A percentile compares a stretch with the other conserved stretches of the same genome.
These are phyloP conservation scores for Nicotiana obtusifolia DNA, from an alignment of 257 asterid species.

Conservation along the genomic window DNA sequence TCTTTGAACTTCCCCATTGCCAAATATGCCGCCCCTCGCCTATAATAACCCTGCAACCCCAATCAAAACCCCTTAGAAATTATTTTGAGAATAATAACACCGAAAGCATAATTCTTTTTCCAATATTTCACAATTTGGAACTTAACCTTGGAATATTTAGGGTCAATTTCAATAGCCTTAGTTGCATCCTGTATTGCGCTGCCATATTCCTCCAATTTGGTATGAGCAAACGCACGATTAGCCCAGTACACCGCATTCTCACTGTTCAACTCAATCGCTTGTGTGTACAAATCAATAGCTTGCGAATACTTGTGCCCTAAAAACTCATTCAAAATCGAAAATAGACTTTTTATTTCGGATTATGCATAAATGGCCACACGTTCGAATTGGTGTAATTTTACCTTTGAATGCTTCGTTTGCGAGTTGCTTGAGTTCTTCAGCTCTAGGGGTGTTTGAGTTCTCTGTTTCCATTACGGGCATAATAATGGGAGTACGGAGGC, in stretches of 20 bases:
- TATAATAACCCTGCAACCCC: slow-evolving; percentile 74
- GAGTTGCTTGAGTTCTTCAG: slow-evolving; percentile 72
- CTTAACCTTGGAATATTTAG: slow-evolving; percentile 79
- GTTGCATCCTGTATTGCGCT: slow-evolving; percentile 94
- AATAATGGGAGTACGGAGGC: slow-evolving; percentile 8
- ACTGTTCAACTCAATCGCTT: slow-evolving; percentile 64
- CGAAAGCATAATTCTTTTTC: neutral
- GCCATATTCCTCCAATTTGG: slow-evolving; percentile 94
- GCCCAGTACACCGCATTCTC: slow-evolving; percentile 95
- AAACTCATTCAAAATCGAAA: neutral
- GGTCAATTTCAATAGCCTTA: slow-evolving; percentile 75
- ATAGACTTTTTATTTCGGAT: neutral
- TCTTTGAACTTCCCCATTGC: slow-evolving; percentile 97
- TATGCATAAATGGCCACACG: neutral
- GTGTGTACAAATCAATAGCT: slow-evolving; percentile 88
- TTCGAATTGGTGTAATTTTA: no score
- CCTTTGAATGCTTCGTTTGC: slow-evolving; percentile 99
- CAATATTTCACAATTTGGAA: slow-evolving; percentile 8
- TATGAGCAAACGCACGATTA: slow-evolving; percentile 93
- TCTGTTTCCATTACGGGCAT: slow-evolving; percentile 80
- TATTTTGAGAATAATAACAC: neutral
- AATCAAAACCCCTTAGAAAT: slow-evolving; percentile 2
- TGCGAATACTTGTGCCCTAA: slow-evolving; percentile 81
- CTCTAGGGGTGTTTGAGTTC: slow-evolving; percentile 41
- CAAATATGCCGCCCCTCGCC: slow-evolving; percentile 92